Conservation (phyloP, 2,329 filamentous ascomycete species). For the Pleurostoma richardsiae region DNA sequence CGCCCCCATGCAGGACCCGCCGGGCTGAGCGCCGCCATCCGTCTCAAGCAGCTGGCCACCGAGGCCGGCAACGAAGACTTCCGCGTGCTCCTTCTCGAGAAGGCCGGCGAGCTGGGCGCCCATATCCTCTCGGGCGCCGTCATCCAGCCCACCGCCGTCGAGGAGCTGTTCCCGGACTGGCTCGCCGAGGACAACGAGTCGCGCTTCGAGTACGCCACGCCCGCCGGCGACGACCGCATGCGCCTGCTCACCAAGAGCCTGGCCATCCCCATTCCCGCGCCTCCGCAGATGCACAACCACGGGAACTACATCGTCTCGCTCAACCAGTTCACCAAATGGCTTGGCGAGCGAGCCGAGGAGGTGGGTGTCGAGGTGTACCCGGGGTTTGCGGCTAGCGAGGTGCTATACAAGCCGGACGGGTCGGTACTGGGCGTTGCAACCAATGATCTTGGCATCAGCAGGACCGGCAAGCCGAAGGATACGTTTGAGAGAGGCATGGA, state of each 20-base stretch:
- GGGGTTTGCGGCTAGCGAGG: slow-evolving; percentile 89
- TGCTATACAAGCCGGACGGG: slow-evolving; percentile 81
- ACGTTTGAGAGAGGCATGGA: slow-evolving; percentile 97
- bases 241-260: slow-evolving; percentile 82
- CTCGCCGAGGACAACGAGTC: slow-evolving; percentile 81
- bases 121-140: slow-evolving; percentile 97
- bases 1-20: slow-evolving; percentile 59
- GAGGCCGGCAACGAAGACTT: slow-evolving; percentile 95
- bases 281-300: slow-evolving; percentile 96
- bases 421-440: slow-evolving; percentile 92
- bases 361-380: slow-evolving; percentile 93
- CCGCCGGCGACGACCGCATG: slow-evolving; percentile 82
- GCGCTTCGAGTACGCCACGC: slow-evolving; percentile 82
- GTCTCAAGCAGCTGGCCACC: slow-evolving; percentile 91
- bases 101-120: slow-evolving; percentile 89
- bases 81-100: slow-evolving; percentile 86
- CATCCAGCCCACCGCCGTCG: slow-evolving; percentile 79
- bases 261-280: slow-evolving; percentile 76
- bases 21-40: slow-evolving; percentile 87
- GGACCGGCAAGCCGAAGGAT: slow-evolving; percentile 80
- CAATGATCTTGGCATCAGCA: slow-evolving; percentile 82
- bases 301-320: slow-evolving; percentile 97
- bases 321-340: slow-evolving; percentile 93
- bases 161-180: slow-evolving; percentile 93
- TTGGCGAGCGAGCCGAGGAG: slow-evolving; percentile 95